Evolutionary conservation across 148 eudicot genomes (phyloP).

Genomic region (Rhododendron henanense): DNA sequence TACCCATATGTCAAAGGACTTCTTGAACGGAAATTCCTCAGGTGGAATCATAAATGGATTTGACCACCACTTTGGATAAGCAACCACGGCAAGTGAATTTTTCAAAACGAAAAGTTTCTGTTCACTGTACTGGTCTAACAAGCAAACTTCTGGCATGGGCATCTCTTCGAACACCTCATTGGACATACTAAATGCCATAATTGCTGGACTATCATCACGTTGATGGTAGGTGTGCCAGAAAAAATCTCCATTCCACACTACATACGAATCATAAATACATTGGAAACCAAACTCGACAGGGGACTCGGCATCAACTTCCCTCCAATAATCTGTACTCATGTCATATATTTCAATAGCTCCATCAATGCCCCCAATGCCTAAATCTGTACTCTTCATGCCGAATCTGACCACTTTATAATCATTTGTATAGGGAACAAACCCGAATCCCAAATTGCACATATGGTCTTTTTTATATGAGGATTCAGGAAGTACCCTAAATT

Average conservation of each 20-base stretch:
- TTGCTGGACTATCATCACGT: neutral
- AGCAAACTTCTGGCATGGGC: neutral
- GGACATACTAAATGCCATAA: neutral
- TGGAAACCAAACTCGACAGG: neutral
- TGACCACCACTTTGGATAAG: neutral
- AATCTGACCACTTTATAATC: neutral
- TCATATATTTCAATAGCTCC: neutral
- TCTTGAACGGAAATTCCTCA: too few relatives aligned
- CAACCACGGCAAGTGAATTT: neutral
- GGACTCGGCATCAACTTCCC: neutral
- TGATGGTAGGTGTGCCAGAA: neutral
- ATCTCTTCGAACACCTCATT: neutral
- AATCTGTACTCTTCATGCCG: neutral
- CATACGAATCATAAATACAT: neutral
- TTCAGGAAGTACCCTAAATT: neutral
- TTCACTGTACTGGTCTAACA: neutral
- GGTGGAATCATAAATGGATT: too few relatives aligned
- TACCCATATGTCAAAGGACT: neutral
- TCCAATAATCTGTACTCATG: neutral
- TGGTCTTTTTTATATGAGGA: neutral
- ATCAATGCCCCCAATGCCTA: neutral
- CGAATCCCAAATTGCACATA: neutral
- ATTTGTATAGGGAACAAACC: neutral
- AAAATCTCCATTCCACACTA: neutral
- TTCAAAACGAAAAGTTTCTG: neutral